A percentile compares a stretch with the other conserved stretches of the same genome.
Conservation (phyloP, 139 green algal species). For the Tetradesmus obliquus region DNA sequence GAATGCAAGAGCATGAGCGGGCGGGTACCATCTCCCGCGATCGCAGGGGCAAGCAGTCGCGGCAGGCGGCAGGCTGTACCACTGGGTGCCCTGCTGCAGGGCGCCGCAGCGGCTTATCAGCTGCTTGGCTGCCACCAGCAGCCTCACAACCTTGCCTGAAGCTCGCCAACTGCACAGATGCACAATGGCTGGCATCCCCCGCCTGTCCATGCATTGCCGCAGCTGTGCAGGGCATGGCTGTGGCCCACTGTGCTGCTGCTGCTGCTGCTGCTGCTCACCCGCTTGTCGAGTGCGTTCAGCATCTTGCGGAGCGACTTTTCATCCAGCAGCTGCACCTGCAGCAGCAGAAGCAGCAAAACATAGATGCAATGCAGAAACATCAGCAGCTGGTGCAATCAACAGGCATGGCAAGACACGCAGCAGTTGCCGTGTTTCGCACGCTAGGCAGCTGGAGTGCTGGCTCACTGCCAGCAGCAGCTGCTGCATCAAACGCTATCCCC, state of each 20-base stretch:
- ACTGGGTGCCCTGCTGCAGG: no score
- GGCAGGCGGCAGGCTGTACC: no score
- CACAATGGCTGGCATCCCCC: no score
- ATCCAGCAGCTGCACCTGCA: conserved; percentile 78
- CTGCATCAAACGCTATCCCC: neutral
- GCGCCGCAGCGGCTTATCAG: neutral
- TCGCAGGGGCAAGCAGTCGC: no score
- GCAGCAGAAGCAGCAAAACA: conserved; percentile 16
- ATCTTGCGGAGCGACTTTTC: conserved; percentile 74
- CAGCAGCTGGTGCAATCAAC: no score
- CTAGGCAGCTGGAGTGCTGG: neutral
- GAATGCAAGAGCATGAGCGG: neutral
- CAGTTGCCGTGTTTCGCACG: neutral
- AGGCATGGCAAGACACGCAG: neutral
- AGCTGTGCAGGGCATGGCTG: neutral
- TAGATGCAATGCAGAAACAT: neutral
- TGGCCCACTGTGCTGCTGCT: neutral
- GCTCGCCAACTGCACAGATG: neutral
- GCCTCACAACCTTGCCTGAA: neutral
- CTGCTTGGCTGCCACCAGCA: no score
- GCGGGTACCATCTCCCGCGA: no score
- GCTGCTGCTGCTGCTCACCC: conserved; percentile 55
- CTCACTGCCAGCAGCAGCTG: neutral
- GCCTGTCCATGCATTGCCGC: neutral
- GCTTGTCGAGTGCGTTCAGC: conserved; percentile 77